These are phyloP conservation scores for Plasmodium knowlesi DNA, from an alignment of 169 alveolate genomes.

Conservation along the genomic window DNA sequence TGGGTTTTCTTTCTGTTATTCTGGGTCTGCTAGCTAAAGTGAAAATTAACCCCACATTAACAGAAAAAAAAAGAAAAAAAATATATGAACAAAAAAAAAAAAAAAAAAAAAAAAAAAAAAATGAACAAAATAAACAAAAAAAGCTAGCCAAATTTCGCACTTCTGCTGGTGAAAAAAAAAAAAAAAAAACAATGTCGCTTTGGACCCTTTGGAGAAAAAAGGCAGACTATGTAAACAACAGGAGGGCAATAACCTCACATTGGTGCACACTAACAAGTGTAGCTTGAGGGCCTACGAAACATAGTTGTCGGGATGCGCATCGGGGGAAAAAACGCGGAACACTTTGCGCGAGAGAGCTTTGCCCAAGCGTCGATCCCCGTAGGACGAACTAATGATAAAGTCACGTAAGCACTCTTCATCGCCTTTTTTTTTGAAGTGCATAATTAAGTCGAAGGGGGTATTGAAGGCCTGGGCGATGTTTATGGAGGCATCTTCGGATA, in stretches of 20 bases:
- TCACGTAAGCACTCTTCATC: slow-evolving; percentile 74
- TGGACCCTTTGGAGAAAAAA: neutral
- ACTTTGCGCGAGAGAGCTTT: slow-evolving; percentile 65
- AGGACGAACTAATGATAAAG: slow-evolving; percentile 33
- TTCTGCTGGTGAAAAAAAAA: neutral
- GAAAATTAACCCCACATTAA: neutral
- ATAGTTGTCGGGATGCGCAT: slow-evolving; percentile 16
- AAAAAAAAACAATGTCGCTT: neutral
- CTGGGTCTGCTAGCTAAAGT: neutral
- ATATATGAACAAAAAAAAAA: neutral
- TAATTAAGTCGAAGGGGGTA: slow-evolving; percentile 54
- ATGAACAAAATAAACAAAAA: neutral
- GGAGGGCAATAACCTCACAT: neutral
- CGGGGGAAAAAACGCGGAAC: slow-evolving; percentile 52
- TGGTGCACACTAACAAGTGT: neutral
- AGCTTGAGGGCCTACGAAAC: slow-evolving; percentile 29
- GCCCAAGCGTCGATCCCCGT: slow-evolving; percentile 63
- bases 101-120: neutral
- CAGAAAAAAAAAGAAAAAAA: neutral
- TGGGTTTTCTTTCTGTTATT: neutral
- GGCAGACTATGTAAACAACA: neutral
- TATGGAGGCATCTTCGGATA: slow-evolving; percentile 61
- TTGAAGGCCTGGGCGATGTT: slow-evolving; percentile 29
- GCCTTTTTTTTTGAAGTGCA: slow-evolving; percentile 49
- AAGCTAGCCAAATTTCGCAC: neutral